A percentile compares a stretch with the other conserved stretches of the same genome.
Conservation (phyloP, 2,329 filamentous ascomycete genomes). For the Paecilomyces dactylethromorphus region DNA sequence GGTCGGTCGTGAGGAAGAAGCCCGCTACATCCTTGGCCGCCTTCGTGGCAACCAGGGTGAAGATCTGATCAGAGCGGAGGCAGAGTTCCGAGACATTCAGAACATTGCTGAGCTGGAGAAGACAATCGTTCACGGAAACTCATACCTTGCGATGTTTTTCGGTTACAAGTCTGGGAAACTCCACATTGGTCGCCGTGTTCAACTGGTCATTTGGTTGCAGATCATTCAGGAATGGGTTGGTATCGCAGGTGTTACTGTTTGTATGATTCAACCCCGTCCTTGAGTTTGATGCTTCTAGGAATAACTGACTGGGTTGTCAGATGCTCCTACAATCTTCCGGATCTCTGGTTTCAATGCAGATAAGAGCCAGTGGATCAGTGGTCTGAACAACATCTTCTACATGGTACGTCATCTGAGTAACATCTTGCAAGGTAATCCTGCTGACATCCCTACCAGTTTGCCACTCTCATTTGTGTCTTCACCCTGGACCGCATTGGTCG, state of each 20-base stretch:
- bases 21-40: constrained; percentile 57
- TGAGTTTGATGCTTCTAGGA: constrained; percentile 28
- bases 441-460: constrained; percentile 39
- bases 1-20: constrained; percentile 60
- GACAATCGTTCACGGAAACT: constrained; percentile 45
- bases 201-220: constrained; percentile 65
- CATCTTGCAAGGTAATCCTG: background rate
- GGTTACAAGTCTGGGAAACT: constrained; percentile 59
- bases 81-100: constrained; percentile 63
- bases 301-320: constrained; percentile 27
- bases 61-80: constrained; percentile 49
- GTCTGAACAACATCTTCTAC: constrained; percentile 51
- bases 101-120: constrained; percentile 58
- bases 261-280: constrained; percentile 16
- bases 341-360: constrained; percentile 58
- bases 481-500: constrained; percentile 63
- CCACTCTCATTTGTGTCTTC: constrained; percentile 63
- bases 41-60: constrained; percentile 55
- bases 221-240: constrained; percentile 66
- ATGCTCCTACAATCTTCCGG: constrained; percentile 53
- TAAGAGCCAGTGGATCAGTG: constrained; percentile 59
- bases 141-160: constrained; percentile 61
- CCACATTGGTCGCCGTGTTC: constrained; percentile 61
- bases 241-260: constrained; percentile 63
- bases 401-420: constrained; percentile 33